Conservation (phyloP, 164 flowering plant genomes). For the Dillenia suffruticosa region DNA sequence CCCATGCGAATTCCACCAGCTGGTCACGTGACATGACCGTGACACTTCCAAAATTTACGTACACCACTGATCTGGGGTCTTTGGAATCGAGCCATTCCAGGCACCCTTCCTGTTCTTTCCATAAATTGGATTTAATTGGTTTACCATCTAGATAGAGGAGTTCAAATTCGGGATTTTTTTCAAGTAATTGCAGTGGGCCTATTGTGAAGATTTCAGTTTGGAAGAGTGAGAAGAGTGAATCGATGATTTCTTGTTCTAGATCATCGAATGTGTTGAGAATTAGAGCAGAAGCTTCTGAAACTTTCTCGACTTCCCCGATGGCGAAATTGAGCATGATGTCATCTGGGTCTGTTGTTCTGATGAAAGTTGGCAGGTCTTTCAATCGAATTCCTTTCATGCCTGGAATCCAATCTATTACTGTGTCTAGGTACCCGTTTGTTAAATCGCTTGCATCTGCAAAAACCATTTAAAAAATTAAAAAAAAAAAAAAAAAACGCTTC, state of each 20-base stretch:
- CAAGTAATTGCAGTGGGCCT: slow-evolving; percentile 33
- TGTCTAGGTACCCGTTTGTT: slow-evolving; percentile 36
- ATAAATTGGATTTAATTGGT: slow-evolving; percentile 29
- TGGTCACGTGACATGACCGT: slow-evolving; percentile 30
- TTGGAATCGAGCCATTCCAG: slow-evolving; percentile 37
- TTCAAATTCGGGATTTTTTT: slow-evolving; percentile 6
- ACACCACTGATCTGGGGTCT: slow-evolving; percentile 34
- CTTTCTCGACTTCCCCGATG: slow-evolving; percentile 4
- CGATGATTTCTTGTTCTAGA: slow-evolving; percentile 28
- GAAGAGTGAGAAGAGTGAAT: slow-evolving; percentile 18
- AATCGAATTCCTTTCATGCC: slow-evolving; percentile 33
- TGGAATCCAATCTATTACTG: slow-evolving; percentile 29
- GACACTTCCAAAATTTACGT: slow-evolving; percentile 51
- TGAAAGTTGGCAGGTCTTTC: slow-evolving; percentile 31
- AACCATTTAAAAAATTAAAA: neutral
- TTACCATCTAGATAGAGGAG: neutral
- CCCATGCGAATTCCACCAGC: slow-evolving; percentile 50
- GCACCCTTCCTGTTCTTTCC: slow-evolving; percentile 41
- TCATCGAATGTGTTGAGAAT: slow-evolving; percentile 40
- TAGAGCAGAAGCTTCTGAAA: slow-evolving; percentile 19
- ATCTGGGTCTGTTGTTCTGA: slow-evolving; percentile 29
- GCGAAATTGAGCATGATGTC: slow-evolving; percentile 22
- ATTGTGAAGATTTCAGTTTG: slow-evolving; percentile 20
- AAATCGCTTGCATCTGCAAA: slow-evolving; percentile 26
- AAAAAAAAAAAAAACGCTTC: too few species aligned